phyloP scores from a whole-genome alignment of 1,284 basidiomycete genomes.

The Sparassis latifolia region DNA sequence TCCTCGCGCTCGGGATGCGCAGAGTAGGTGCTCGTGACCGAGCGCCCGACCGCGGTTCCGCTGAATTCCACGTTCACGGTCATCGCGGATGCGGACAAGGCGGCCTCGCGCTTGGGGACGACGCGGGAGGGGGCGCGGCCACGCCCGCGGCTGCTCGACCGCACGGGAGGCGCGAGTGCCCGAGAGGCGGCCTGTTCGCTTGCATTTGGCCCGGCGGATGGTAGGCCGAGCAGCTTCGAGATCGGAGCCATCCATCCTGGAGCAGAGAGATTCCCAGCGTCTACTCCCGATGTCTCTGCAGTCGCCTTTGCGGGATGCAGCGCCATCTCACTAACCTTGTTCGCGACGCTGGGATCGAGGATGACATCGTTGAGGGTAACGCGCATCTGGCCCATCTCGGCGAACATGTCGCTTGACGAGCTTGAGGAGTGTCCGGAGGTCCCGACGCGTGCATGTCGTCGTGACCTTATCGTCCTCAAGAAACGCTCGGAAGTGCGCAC shows the following conservation, averaged over 20 bases:
- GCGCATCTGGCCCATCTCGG: constrained; percentile 79
- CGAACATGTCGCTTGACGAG: constrained; percentile 85
- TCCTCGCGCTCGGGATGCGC: constrained; percentile 24
- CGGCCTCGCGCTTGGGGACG: constrained; percentile 72
- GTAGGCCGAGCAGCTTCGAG: constrained; percentile 60
- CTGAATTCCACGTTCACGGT: constrained; percentile 94
- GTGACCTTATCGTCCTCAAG: constrained; percentile 62
- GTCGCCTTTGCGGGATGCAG: constrained; percentile 56
- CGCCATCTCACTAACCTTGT: constrained; percentile 63
- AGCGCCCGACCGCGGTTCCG: constrained; percentile 65
- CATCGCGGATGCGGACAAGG: constrained; percentile 77
- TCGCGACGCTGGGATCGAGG: constrained; percentile 77
- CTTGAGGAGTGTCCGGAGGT: constrained; percentile 81
- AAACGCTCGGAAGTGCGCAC: constrained; percentile 72
- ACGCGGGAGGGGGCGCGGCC: constrained; percentile 31
- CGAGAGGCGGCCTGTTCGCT: constrained; percentile 19
- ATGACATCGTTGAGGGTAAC: constrained; percentile 86
- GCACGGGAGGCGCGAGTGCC: constrained; percentile 22
- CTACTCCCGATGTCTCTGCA: constrained; percentile 22
- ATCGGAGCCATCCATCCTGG: constrained; percentile 79
- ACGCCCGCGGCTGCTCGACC: constrained; percentile 16
- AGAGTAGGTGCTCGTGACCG: constrained; percentile 55
- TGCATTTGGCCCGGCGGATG: constrained; percentile 9
- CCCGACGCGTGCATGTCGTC: constrained; percentile 69
- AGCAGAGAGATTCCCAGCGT: constrained; percentile 22